Base-by-base conservation (phyloP, 1,284 basidiomycete species). In the Ustilago xerochloae region DNA sequence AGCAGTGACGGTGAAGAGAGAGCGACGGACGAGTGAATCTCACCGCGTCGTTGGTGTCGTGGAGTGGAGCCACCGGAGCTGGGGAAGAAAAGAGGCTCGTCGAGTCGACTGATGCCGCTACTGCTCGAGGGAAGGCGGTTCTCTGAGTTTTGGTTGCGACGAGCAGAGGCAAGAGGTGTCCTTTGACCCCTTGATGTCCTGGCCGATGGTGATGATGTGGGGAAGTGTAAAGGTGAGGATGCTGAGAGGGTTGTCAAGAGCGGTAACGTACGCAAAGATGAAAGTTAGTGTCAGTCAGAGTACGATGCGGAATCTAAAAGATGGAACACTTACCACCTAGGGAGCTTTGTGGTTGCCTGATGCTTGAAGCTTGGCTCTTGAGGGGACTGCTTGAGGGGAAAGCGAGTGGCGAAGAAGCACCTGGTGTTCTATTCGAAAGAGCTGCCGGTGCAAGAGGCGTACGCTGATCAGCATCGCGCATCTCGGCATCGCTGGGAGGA, bases 1-100 rank as follows among this genome's bases (percentile, higher is more conserved):
- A 62, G 32, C 33, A 68, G 36, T 13, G 66, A 72, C 30, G 81
- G 81, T 10, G 81, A 83, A 16, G 70, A 70, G 22, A 68, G 61
- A 29, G 64, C 68, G 22, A 70, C 68, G 15, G 75, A 76, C 13
- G 80, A 81, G 59, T 81, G 80, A 47, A 84, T 79, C 54, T 84
- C 82, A 15, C 82, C 81, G 35, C 81, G 76, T 26, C 79, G 77
- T 22, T 71, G 72, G 38, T 66, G 73, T 24, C 77, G 75, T 16
- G 81, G 80, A 6, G 80, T 81, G 10, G 79, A 73, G 18, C 72
- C 71, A 18, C 78, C 70, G 13, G 81, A 81, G 52, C 80, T 80
- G 29, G 80, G 78, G 53, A 84, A 84, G 58, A 84, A 83, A 59
- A 83, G 79, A 7, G 81, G 78, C 47, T 81, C 76, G 26, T 73